Evolutionary conservation across 148 eudicot species (phyloP).

Genomic region (Dysphania ambrosioides): DNA sequence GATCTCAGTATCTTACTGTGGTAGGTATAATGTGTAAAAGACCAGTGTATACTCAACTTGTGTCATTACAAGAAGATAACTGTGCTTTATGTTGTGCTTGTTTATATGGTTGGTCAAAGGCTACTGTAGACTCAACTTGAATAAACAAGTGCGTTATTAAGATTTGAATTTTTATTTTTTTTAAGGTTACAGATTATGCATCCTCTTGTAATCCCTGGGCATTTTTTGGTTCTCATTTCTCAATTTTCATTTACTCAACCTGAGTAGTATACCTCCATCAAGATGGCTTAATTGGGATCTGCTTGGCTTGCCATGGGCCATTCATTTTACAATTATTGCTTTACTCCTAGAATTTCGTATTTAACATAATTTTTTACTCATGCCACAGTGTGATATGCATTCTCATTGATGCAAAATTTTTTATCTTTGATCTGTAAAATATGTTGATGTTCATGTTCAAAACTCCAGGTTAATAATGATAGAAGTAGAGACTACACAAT

Average conservation of each 20-base stretch:
- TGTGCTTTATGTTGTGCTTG: neutral
- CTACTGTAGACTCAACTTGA: too few relatives aligned
- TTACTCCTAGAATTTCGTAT: neutral
- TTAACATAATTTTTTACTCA: too few relatives aligned
- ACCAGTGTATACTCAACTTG: too few relatives aligned
- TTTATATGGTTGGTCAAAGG: neutral
- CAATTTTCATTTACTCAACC: neutral
- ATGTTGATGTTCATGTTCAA: neutral
- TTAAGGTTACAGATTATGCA: neutral
- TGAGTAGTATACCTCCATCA: neutral
- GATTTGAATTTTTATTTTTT: neutral
- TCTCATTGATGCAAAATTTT: neutral
- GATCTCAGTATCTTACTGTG: too few relatives aligned
- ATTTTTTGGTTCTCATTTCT: neutral
- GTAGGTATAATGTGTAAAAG: neutral
- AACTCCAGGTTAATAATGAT: conserved; percentile 79
- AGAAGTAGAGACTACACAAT: conserved; percentile 87
- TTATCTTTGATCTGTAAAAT: neutral
- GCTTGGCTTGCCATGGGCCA: neutral
- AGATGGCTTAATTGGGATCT: neutral
- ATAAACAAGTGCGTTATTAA: too few relatives aligned
- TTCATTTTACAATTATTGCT: neutral
- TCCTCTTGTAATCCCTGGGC: too few relatives aligned
- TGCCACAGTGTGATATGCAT: neutral
- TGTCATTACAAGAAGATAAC: too few relatives aligned